Evolutionary conservation across 2,329 filamentous ascomycete species (phyloP), one percentile per base, ranked within the genome.

Genomic region (Graphiopsis chlorocephala): DNA sequence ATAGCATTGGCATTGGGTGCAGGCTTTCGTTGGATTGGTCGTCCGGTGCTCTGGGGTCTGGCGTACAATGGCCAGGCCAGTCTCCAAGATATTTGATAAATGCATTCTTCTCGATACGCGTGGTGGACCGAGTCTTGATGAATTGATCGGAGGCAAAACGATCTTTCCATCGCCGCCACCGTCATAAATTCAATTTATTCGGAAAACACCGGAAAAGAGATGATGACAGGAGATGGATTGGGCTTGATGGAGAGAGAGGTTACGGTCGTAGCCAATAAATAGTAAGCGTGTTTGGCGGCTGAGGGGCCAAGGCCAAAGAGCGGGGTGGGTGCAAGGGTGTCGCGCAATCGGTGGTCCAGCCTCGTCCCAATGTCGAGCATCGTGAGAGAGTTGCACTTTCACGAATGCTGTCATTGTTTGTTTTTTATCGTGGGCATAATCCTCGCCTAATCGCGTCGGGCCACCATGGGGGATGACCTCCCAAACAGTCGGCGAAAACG

Each of bases 1-100:
- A 91, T 90, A 74, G 87, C 86, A 0, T 70, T 90, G 14, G 88
- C 86, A 61, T 76, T 90, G 0, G 88, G 88, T 0, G 88, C 87
- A 0, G 73, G 81, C 29, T 69, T 66, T 53, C 56, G 59, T 20
- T 68, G 83, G 29, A 11, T 31, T 11, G 29, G 29, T 10, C 29
- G 29, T 31, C 29, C 29, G 2, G 29, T 31, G 10, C 29, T 31
- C 11, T 31, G 29, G 29, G 29, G 29, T 31, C 11, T 31, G 29
- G 29, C 29, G 29, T 31, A 31, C 29, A 31, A 31, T 11, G 29
- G 29, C 10, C 29, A 31, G 10, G 29, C 29, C 11, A 20, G 38
- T 20, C n/a, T 12, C 8, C n/a, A 45, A 45, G n/a, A 12, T 10
- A 45, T n/a, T 4, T 4, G 38, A n/a, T 20, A n/a, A 20, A 20